Percentiles rank a stretch among this genome's conserved stretches.
phyloP scores from a whole-genome alignment of 2,329 filamentous ascomycete species.

The Fusarium devonianum region DNA sequence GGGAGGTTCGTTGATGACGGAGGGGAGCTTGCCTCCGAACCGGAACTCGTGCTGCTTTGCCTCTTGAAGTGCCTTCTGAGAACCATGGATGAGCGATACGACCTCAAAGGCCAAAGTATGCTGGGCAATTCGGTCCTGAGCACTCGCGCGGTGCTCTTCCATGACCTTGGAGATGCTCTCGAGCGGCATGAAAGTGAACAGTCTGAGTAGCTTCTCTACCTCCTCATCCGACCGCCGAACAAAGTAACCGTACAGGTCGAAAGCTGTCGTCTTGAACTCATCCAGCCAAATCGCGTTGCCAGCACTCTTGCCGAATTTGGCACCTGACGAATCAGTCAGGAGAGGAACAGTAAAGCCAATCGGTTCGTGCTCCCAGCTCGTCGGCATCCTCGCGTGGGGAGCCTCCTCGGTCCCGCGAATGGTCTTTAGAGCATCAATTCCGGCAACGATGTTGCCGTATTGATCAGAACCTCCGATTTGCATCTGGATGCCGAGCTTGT shows the following conservation, averaged over 20 bases:
- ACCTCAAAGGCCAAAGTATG: constrained; percentile 85
- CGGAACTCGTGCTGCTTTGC: constrained; percentile 61
- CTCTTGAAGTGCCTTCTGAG: constrained; percentile 67
- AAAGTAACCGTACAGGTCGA: constrained; percentile 92
- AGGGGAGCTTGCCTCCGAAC: constrained; percentile 51
- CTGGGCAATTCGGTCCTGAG: constrained; percentile 78
- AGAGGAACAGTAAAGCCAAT: constrained; percentile 92
- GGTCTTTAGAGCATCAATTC: constrained; percentile 83
- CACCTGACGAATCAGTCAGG: constrained; percentile 82
- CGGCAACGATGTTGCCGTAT: constrained; percentile 93
- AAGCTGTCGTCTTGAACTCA: constrained; percentile 77
- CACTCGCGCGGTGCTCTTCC: constrained; percentile 70
- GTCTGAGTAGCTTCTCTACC: constrained; percentile 80
- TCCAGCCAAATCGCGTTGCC: constrained; percentile 96
- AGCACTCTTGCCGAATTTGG: constrained; percentile 93
- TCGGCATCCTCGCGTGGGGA: constrained; percentile 49
- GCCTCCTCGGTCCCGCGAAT: constrained; percentile 67
- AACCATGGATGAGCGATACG: constrained; percentile 79
- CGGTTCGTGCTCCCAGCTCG: constrained; percentile 61
- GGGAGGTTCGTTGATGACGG: constrained; percentile 42
- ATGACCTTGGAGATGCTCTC: constrained; percentile 72
- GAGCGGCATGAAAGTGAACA: constrained; percentile 88
- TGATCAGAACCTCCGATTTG: constrained; percentile 97
- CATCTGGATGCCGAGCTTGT: constrained; percentile 71
- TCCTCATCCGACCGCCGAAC: constrained; percentile 82